Conservation (phyloP, 306 rosid species). For the Lathyrus tuberosus region DNA sequence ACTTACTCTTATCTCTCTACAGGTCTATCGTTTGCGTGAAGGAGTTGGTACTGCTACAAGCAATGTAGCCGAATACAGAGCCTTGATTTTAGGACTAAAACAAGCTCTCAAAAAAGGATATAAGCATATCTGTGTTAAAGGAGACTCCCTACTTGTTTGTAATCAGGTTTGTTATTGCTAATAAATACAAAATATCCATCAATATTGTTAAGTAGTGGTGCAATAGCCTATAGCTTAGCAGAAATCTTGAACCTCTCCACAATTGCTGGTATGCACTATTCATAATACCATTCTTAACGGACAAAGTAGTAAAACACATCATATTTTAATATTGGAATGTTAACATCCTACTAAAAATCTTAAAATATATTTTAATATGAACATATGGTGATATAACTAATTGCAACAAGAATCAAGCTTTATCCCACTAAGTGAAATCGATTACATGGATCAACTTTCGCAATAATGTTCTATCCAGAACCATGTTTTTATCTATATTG, state of each 20-base stretch:
- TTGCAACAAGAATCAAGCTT: no score
- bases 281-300: no score
- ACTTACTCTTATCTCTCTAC: constrained; percentile 29
- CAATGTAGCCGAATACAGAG: constrained; percentile 86
- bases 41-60: constrained; percentile 79
- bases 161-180: constrained; percentile 69
- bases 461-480: no score
- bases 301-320: no score
- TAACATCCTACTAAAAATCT: no score
- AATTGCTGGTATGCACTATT: background rate
- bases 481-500: no score
- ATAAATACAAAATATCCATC: background rate
- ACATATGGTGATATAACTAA: no score
- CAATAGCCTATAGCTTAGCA: background rate
- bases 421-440: no score
- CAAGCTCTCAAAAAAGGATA: constrained; percentile 68
- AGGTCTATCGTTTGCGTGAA: constrained; percentile 77
- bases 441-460: no score
- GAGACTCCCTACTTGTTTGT: constrained; percentile 88
- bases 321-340: no score
- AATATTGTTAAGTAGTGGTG: background rate
- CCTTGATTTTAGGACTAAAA: constrained; percentile 73
- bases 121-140: constrained; percentile 62
- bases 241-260: background rate
- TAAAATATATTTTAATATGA: no score